phyloP scores from a whole-genome alignment of 352 stramenopile genomes.

The Phytophthora capsici region DNA sequence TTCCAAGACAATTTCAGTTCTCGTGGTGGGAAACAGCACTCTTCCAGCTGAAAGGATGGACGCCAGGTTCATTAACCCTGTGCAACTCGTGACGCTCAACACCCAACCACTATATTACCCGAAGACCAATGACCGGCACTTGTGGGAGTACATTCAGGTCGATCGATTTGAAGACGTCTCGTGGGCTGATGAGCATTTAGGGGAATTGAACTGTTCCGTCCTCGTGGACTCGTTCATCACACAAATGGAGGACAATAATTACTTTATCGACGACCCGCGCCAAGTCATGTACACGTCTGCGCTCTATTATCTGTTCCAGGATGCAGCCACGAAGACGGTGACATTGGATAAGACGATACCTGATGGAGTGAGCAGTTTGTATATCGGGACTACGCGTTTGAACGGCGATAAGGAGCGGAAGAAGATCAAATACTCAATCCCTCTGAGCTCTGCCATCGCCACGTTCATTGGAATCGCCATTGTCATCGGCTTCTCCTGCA shows the following conservation, averaged over 20 bases:
- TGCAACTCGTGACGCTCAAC: slow-evolving; percentile 33
- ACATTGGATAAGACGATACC: slow-evolving; percentile 2
- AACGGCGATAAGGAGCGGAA: slow-evolving; percentile 47
- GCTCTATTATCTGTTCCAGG: slow-evolving; percentile 59
- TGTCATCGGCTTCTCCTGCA: slow-evolving; percentile 32
- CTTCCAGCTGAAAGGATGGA: slow-evolving; percentile 22
- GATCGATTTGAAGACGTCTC: slow-evolving; percentile 16
- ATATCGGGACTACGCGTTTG: slow-evolving; percentile 36
- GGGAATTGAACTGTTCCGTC: slow-evolving; percentile 38
- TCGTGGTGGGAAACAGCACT: slow-evolving; percentile 32
- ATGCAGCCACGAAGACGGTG: slow-evolving; percentile 42
- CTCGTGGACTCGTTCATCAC: slow-evolving; percentile 57
- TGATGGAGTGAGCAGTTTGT: slow-evolving; percentile 14
- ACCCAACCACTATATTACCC: slow-evolving; percentile 24
- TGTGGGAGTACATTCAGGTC: slow-evolving; percentile 35
- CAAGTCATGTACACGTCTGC: slow-evolving; percentile 56
- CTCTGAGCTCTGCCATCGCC: slow-evolving; percentile 43
- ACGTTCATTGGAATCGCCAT: slow-evolving; percentile 50
- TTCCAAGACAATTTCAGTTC: slow-evolving; percentile 20
- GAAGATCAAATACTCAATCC: slow-evolving; percentile 57
- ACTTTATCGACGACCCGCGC: slow-evolving; percentile 47
- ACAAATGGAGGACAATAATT: slow-evolving; percentile 53
- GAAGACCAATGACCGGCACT: slow-evolving; percentile 8
- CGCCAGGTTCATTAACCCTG: slow-evolving; percentile 24
- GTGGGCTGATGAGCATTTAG: slow-evolving; percentile 18